These are phyloP conservation scores for Podila clonocystis DNA, from an alignment of 192 early-diverging fungal species.

Conservation along the genomic window DNA sequence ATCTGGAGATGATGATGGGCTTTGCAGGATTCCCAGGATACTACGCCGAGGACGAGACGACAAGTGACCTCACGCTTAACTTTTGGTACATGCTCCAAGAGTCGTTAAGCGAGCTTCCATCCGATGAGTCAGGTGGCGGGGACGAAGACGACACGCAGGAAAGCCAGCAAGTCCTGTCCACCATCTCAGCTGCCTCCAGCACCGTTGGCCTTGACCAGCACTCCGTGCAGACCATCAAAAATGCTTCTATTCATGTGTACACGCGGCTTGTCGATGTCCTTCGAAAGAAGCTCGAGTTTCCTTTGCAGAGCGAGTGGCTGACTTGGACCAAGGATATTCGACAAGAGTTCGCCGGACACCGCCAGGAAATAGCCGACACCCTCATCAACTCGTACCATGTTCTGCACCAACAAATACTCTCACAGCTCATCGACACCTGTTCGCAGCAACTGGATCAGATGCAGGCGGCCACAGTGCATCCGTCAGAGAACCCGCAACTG, in stretches of 20 bases:
- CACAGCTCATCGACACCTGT: slow-evolving; percentile 50
- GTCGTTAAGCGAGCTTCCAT: slow-evolving; percentile 62
- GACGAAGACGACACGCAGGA: not conserved
- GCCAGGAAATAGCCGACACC: slow-evolving; percentile 80
- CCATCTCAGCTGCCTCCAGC: slow-evolving; percentile 27
- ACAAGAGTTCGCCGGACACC: slow-evolving; percentile 69
- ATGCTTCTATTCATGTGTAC: slow-evolving; percentile 59
- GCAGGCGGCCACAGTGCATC: slow-evolving; percentile 30
- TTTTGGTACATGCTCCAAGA: slow-evolving; percentile 83
- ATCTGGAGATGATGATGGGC: slow-evolving; percentile 67
- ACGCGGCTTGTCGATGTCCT: slow-evolving; percentile 62
- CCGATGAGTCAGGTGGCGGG: slow-evolving; percentile 32
- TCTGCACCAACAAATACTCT: slow-evolving; percentile 65
- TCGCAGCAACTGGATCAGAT: slow-evolving; percentile 27
- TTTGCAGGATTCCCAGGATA: slow-evolving; percentile 77
- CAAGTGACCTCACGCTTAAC: slow-evolving; percentile 75
- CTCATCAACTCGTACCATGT: slow-evolving; percentile 76
- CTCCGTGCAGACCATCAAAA: slow-evolving; percentile 44
- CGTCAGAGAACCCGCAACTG: slow-evolving; percentile 14
- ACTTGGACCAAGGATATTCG: slow-evolving; percentile 64
- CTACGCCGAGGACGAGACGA: slow-evolving; percentile 72
- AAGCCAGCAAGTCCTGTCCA: slow-evolving; percentile 18
- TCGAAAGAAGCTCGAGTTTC: slow-evolving; percentile 66
- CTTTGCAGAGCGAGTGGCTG: slow-evolving; percentile 60
- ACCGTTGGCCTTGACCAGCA: slow-evolving; percentile 31